Base-by-base conservation (phyloP, 305 asterid genomes). In the Solanum hybrid region DNA sequence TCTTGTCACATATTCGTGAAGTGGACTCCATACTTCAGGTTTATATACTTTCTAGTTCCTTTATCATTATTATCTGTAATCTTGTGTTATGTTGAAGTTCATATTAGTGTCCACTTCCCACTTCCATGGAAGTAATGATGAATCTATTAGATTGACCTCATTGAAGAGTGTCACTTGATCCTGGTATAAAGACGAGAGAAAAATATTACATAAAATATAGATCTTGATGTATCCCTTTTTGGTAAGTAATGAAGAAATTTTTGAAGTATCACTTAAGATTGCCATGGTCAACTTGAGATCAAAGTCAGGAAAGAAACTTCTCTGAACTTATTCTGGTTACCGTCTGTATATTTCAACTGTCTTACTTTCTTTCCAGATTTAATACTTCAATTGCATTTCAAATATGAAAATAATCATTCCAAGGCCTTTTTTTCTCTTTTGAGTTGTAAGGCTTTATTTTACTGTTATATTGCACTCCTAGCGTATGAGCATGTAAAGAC, bases 1-100 rank as follows among this genome's bases (percentile, higher is more conserved):
- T 97, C 94, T 95, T 97, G 88, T 95, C 99, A 51, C 99, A 97
- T 91, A 97, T 97, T 88, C 98, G 99, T 42, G 98, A 96, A 92
- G 99, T 97, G 90, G 99, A 97, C 92, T 97, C 99, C 89, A 93
- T 97, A 90, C 96, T 97, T 89, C 99, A 97, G 98, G 99, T 97
- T 85, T 85, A 33, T 85, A 33, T 57, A 7, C 31, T 85, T 85
- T 33, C 46, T 20, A 57, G 76, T 85, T 64, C 76, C 77, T 85
- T 57, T 57, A 18, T 46, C 75, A 51, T 31, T 57, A 31, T 84
- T 51, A 29, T 51, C n/a, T 31, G 13, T 51, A 84, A 31, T 42
- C 74, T 82, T 14, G 28, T 83, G 69, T 24, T 42, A 28, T 42
- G 87, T 83, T 83, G 73, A 71, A 83, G 6, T 83, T 6, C 73